These are phyloP conservation scores for Extremus antarcticus DNA, from an alignment of 495 filamentous ascomycete genomes.

Conservation along the genomic window DNA sequence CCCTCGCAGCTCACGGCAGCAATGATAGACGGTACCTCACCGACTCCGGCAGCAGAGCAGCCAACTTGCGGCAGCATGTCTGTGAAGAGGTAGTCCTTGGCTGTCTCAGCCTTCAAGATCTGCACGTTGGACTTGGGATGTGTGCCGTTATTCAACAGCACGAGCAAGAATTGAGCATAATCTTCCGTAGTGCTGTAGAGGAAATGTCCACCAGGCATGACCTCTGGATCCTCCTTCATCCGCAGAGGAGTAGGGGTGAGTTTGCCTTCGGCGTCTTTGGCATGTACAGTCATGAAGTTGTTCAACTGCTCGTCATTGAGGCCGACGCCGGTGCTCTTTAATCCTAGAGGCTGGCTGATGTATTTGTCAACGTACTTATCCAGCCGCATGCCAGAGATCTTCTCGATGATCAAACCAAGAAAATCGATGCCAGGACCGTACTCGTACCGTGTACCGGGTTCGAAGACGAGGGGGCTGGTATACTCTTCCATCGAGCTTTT, in stretches of 20 bases:
- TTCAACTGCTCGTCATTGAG: neutral
- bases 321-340: neutral
- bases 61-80: constrained; percentile 2
- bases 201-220: neutral
- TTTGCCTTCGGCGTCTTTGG: neutral
- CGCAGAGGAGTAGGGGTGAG: neutral
- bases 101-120: neutral
- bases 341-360: neutral
- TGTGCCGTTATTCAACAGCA: neutral
- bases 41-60: neutral
- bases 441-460: constrained; percentile 20
- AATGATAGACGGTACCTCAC: neutral
- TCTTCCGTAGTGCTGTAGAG: neutral
- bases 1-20: neutral
- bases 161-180: neutral
- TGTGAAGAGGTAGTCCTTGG: neutral
- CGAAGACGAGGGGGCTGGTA: constrained; percentile 21
- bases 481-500: neutral
- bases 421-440: constrained; percentile 25
- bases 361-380: neutral
- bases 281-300: neutral
- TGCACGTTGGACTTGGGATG: neutral
- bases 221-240: neutral
- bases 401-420: constrained; percentile 13
- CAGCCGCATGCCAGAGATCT: neutral